A percentile compares a stretch with the other conserved stretches of the same genome.
Conservation (phyloP, 371 early-diverging fungal genomes). For the Circinella umbellata region DNA sequence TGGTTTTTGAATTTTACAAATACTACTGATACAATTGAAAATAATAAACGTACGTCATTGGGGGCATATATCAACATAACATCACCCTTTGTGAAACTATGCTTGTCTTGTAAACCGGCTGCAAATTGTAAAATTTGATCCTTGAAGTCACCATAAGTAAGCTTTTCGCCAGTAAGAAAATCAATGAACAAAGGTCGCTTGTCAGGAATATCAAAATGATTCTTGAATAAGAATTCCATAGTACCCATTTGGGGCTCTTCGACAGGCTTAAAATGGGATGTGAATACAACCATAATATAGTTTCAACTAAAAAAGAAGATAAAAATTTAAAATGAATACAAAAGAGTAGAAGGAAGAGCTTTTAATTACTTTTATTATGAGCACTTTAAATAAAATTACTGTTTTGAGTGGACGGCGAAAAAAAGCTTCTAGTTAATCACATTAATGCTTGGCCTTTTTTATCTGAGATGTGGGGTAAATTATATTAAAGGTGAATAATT, state of each 20-base stretch:
- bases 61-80: slow-evolving; percentile 71
- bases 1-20: too few relatives aligned
- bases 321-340: too few relatives aligned
- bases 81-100: slow-evolving; percentile 66
- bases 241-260: slow-evolving; percentile 20
- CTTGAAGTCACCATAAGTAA: slow-evolving; percentile 71
- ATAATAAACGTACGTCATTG: slow-evolving; percentile 59
- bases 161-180: slow-evolving; percentile 48
- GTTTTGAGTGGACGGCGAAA: too few relatives aligned
- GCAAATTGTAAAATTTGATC: slow-evolving; percentile 65
- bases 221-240: slow-evolving; percentile 25
- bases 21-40: not conserved
- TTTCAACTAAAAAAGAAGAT: not conserved
- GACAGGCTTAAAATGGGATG: slow-evolving; percentile 13
- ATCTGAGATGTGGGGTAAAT: slow-evolving; percentile 5
- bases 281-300: slow-evolving; percentile 21
- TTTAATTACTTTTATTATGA: too few relatives aligned
- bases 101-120: slow-evolving; percentile 66
- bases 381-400: too few relatives aligned
- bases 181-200: slow-evolving; percentile 62
- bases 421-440: too few relatives aligned
- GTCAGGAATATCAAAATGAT: slow-evolving; percentile 21
- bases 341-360: too few relatives aligned
- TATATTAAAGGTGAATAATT: not conserved
- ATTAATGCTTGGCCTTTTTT: not conserved